phyloP scores from a whole-genome alignment of 2,329 filamentous ascomycete species.

The Juglanconis juglandina region DNA sequence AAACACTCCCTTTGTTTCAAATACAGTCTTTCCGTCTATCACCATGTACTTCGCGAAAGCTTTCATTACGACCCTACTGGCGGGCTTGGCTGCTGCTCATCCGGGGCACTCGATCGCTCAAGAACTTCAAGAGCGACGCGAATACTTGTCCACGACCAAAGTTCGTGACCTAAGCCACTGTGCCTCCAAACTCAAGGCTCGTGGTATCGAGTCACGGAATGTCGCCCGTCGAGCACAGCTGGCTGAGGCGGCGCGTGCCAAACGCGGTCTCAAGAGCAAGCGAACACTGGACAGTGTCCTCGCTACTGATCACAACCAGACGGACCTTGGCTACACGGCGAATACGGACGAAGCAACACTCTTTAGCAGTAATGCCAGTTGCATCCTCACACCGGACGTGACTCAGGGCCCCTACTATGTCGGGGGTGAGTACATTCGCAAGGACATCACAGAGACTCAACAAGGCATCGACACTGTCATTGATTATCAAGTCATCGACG shows the following conservation, averaged over 20 bases:
- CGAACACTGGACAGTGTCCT: conserved; percentile 31
- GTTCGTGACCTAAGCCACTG: conserved; percentile 45
- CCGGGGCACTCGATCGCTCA: conserved; percentile 46
- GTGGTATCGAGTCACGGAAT: conserved; percentile 42
- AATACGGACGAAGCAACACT: conserved; percentile 28
- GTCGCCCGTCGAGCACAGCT: conserved; percentile 40
- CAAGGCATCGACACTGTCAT: conserved; percentile 7
- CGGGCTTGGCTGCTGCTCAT: conserved; percentile 33
- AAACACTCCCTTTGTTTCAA: background rate
- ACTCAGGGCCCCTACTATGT: conserved; percentile 51
- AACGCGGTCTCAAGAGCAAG: conserved; percentile 27
- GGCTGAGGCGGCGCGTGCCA: conserved; percentile 39
- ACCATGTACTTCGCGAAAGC: conserved; percentile 26
- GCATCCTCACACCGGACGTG: conserved; percentile 43
- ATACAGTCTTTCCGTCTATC: background rate
- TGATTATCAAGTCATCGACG: conserved; percentile 37
- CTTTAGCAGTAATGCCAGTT: conserved; percentile 37
- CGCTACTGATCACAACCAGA: conserved; percentile 33
- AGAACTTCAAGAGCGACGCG: conserved; percentile 47
- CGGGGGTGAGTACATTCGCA: conserved; percentile 46
- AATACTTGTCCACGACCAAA: conserved; percentile 39
- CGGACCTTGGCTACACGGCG: conserved; percentile 28
- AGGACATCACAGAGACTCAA: conserved; percentile 45
- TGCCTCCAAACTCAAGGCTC: conserved; percentile 41
- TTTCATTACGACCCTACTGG: conserved; percentile 21